A percentile compares a stretch with the other conserved stretches of the same genome.
phyloP scores from a whole-genome alignment of 768 basidiomycete genomes.

The Suillus sp. region DNA sequence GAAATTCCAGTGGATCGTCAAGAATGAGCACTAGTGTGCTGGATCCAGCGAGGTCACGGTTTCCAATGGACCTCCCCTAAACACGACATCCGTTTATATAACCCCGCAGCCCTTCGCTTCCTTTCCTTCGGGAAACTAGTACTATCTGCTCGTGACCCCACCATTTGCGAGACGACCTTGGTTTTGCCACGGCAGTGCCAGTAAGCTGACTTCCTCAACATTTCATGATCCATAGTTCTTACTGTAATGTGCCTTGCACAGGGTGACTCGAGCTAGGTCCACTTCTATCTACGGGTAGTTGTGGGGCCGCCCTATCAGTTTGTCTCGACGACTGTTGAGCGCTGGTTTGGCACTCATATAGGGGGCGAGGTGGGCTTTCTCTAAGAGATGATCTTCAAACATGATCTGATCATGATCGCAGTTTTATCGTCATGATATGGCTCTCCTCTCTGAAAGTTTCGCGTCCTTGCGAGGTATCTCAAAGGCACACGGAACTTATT shows the following conservation, averaged over 20 bases:
- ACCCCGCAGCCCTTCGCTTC: neutral
- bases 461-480: neutral
- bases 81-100: constrained; percentile 4
- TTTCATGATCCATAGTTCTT: neutral
- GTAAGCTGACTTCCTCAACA: neutral
- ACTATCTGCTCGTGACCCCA: neutral
- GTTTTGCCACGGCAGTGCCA: neutral
- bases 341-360: neutral
- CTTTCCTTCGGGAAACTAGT: neutral
- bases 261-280: neutral
- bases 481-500: neutral
- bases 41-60: neutral
- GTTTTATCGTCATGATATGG: neutral
- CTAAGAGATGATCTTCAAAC: neutral
- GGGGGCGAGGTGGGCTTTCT: neutral
- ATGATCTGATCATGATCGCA: neutral
- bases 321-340: neutral
- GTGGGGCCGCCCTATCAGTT: too few species aligned
- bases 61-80: constrained; percentile 6
- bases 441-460: neutral
- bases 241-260: neutral
- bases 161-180: neutral
- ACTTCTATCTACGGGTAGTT: neutral
- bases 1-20: neutral
- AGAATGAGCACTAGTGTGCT: neutral